Base-by-base conservation (phyloP, 257 asterid species). In the Scutellaria galericulata region DNA sequence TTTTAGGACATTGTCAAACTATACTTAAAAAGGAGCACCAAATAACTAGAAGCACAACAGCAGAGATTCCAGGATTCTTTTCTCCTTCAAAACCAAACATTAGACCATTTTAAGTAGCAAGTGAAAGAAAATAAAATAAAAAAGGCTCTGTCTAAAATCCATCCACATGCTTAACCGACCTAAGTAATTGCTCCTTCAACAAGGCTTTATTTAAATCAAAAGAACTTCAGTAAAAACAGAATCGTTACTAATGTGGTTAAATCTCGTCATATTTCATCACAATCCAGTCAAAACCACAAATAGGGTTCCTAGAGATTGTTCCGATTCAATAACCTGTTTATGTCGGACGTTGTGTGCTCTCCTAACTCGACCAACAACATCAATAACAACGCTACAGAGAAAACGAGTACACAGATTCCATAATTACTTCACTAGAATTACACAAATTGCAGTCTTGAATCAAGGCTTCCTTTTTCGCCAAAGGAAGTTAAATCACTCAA, bases 321-420 rank as follows among this genome's bases (percentile, higher is more conserved):
- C 27, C 37, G 47, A 24, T 40, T 46, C 64, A 69, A 11, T 40
- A 68, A 40, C 78, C 42, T 10, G 51, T 14, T 37, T 18, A 46
- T 18, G 7, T 22, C 37, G 44, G 68, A 42, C 42, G 24, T 48
- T 0, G 57, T 10, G 12, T n/a, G 18, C 40, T 60, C 77, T 48
- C 14, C 42, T 41, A 1, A 71, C 66, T 71, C 24, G 10, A 46
- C 70, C 61, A 20, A 56, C 68, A 55, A 56, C 40, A 65, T 69
- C 2, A 60, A 14, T 9, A 47, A 5, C 7, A 45, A 31, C 3
- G 14, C 64, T 11, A 31, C 62, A 35, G n/a, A 2, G 59, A 9
- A 45, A 52, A 58, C n/a, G 53, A 42, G 15, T 14, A 52, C 59
- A 57, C 51, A 67, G 9, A 72, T 5, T 41, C 8, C 7, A 55